Base-by-base conservation (phyloP, 2,329 filamentous ascomycete species). In the Fusarium luffae region DNA sequence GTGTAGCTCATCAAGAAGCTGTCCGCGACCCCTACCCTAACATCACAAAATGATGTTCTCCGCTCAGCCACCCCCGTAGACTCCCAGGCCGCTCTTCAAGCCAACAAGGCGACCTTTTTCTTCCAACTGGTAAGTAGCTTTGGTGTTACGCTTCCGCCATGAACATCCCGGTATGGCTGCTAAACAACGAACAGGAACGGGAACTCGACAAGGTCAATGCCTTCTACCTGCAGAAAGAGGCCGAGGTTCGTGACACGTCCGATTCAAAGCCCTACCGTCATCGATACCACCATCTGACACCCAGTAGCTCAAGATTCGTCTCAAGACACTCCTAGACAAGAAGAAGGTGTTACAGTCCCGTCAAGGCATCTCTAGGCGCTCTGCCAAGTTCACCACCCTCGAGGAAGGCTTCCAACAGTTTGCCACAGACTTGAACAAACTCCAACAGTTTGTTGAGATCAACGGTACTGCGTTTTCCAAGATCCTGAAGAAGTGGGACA, bases 401-500 rank as follows among this genome's bases (percentile, higher is more conserved):
- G 93, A 98, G 78, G 96, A 99, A 83, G 96, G 96, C 14, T 97
- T 98, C 77, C 94, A 97, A 74, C 93, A 98, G 79, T 99, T 99
- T 79, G 94, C 94, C 77, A 95, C 93, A 77, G 96, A 99, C 78
- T 83, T 99, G 47, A 97, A 97, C 83, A 99, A 99, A 82, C 88
- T 99, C 18, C 94, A 98, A 84, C 96, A 98, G 84, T 99, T 98
- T 80, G 94, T 99, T 70, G 95, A 98, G 80, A 93, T 98, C 78
- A 99, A 99, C 78, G 95, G 96, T 76, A 98, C 93, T 3, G 96
- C 94, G 18, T 98, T 98, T 79, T 98, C 95, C 28, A 99, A 99
- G 81, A 99, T 99, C 63, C 84, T 99, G 69, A 99, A 99, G 83
- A 99, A 99, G 88, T 99, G 96, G 96, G 96, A 99, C 82, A 99